Percentiles rank a stretch among this genome's conserved stretches.
Conservation (phyloP, 257 asterid species). For the Primulina eburnea region DNA sequence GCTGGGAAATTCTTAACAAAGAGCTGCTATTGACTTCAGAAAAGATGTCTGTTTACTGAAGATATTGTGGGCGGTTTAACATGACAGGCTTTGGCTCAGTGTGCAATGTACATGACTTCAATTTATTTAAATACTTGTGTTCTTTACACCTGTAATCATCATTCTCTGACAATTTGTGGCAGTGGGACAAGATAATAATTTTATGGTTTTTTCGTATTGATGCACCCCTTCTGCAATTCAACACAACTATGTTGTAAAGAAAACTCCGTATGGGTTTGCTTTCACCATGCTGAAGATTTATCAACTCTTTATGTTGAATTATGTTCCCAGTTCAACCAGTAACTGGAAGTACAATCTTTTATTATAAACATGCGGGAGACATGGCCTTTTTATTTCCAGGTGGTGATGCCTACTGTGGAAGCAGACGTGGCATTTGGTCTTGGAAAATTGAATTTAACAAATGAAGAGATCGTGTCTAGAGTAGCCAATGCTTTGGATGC, state of each 20-base stretch:
- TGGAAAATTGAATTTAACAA: constrained; percentile 55
- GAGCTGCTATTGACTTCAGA: not conserved
- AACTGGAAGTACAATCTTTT: constrained; percentile 2
- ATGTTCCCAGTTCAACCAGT: not conserved
- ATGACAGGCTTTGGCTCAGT: not conserved
- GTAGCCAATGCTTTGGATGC: constrained; percentile 81
- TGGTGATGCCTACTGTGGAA: constrained; percentile 98
- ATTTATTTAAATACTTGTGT: not conserved
- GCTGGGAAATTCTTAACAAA: not conserved
- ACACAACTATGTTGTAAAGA: not conserved
- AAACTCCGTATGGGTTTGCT: not conserved
- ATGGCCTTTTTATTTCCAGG: constrained; percentile 45
- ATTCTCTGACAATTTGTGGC: not conserved
- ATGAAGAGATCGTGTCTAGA: constrained; percentile 52
- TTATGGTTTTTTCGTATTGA: not conserved
- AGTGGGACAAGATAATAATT: not conserved
- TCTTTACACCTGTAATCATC: not conserved
- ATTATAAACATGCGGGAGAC: constrained; percentile 7
- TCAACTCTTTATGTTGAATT: not conserved
- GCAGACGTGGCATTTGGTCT: constrained; percentile 99
- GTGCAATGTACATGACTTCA: not conserved
- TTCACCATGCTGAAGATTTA: not conserved
- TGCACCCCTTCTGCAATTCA: not conserved
- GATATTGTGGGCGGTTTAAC: not conserved
- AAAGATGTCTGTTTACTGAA: not conserved